Conservation (phyloP, 2,329 filamentous ascomycete genomes). For the Microcyclospora tardicrescens region DNA sequence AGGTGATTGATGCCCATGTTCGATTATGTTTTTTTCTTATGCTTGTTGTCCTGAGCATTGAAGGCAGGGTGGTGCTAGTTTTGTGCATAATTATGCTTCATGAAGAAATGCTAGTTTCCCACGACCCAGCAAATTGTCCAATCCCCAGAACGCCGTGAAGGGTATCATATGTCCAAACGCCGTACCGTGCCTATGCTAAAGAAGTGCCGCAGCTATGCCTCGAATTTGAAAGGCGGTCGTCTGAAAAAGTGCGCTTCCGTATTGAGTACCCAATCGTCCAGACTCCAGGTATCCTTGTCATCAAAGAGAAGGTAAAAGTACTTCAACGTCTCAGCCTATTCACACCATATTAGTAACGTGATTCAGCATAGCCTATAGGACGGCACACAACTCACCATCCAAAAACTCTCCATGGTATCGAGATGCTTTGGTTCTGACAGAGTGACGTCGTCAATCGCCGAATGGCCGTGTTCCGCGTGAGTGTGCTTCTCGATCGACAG, state of each 20-base stretch:
- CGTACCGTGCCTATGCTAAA: too few relatives aligned
- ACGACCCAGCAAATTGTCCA: too few relatives aligned
- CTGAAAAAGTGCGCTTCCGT: constrained; percentile 42
- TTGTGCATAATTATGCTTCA: too few relatives aligned
- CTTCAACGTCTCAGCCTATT: constrained; percentile 66
- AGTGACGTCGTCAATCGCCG: constrained; percentile 54
- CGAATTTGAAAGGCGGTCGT: constrained; percentile 4
- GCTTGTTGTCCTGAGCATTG: too few relatives aligned
- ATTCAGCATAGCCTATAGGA: not conserved
- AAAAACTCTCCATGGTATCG: constrained; percentile 77
- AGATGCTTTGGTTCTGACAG: constrained; percentile 19
- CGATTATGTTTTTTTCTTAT: too few relatives aligned
- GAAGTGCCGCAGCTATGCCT: too few relatives aligned
- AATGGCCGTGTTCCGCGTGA: constrained; percentile 52
- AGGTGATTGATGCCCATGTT: too few relatives aligned
- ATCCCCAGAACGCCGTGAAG: too few relatives aligned
- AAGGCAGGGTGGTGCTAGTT: too few relatives aligned
- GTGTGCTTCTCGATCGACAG: constrained; percentile 55
- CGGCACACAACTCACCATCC: constrained; percentile 29
- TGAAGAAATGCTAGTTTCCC: too few relatives aligned
- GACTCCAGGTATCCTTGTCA: constrained; percentile 48
- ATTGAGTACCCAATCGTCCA: constrained; percentile 57
- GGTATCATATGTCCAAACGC: too few relatives aligned
- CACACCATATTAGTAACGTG: constrained; percentile 24
- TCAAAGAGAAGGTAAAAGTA: constrained; percentile 80